Evolutionary conservation across 768 basidiomycete species (phyloP), one percentile per base, ranked within the genome.

Genomic region (Russula ochroleuca): DNA sequence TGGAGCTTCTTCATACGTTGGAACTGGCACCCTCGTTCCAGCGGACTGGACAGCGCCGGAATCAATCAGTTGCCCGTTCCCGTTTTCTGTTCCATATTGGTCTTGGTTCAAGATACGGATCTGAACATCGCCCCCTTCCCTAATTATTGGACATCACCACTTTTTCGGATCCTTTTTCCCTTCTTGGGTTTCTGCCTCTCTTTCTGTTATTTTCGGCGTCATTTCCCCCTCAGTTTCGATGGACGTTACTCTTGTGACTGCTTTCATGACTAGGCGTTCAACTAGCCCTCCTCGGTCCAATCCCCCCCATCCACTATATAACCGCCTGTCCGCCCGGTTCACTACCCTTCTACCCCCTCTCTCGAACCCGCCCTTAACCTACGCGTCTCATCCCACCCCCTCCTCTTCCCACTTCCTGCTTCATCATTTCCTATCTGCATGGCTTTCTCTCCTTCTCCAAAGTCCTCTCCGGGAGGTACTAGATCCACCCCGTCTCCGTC

Each of bases 261-360:
- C 68, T 69, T 66, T 72, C 73, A 69, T 69, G 69, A 71, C 68
- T 68, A 61, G 63, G 40, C 55, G 60, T 62, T 40, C 45, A 48
- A 28, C 48, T 55, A 67, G 38, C 71, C 51, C 14, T 55, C 47
- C 57, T 59, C 57, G 65, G 65, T 64, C 56, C 51, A 43, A 17
- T 5, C 17, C 35, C 57, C 51, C 31, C 69, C 68, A 57, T 54
- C 28, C 9, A 11, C 43, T 68, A 68, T 68, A 68, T 68, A 68
- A 67, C 59, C n/a, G 51, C 38, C 67, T 33, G 53, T 59, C 52
- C 59, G 55, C 31, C 64, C 61, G 57, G 65, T 57, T 62, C 38
- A 41, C 57, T 41, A 52, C 45, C 43, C 59, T 60, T 67, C 56
- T 62, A 50, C 43, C 54, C 47, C 43, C 61, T 57, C 43, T 35